phyloP scores from a whole-genome alignment of 352 stramenopile genomes.

The Albugo candida region DNA sequence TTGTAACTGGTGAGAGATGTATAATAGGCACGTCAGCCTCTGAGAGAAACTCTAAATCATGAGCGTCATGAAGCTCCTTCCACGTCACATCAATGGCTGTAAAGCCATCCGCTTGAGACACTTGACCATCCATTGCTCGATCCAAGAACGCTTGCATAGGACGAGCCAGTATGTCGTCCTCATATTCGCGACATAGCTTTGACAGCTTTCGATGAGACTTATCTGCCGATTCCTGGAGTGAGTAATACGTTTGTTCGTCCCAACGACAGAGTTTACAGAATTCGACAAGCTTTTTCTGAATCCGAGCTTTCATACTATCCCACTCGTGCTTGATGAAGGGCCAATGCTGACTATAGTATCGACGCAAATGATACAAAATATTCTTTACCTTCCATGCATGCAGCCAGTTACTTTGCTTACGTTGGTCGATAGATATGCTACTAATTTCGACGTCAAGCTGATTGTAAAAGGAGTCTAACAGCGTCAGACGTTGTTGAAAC shows the following conservation, averaged over 20 bases:
- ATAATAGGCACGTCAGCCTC: slow-evolving; percentile 1
- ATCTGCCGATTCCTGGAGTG: slow-evolving; percentile 91
- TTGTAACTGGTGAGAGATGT: background rate
- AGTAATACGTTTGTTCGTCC: slow-evolving; percentile 99
- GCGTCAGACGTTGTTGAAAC: slow-evolving; percentile 77
- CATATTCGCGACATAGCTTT: slow-evolving; percentile 89
- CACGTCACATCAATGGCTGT: slow-evolving; percentile 51
- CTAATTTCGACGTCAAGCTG: slow-evolving; percentile 73
- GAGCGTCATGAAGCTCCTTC: slow-evolving; percentile 23
- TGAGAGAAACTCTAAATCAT: slow-evolving; percentile 8
- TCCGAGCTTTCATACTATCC: slow-evolving; percentile 77
- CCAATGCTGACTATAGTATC: slow-evolving; percentile 90
- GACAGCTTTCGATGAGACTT: slow-evolving; percentile 98
- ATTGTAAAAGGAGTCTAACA: slow-evolving; percentile 77
- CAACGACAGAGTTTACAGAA: slow-evolving; percentile 97
- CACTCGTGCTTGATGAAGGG: slow-evolving; percentile 23
- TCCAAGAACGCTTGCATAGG: slow-evolving; percentile 80
- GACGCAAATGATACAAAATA: slow-evolving; percentile 84
- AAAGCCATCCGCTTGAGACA: slow-evolving; percentile 57
- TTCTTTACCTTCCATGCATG: slow-evolving; percentile 49
- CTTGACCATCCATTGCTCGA: slow-evolving; percentile 60
- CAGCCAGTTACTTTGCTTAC: slow-evolving; percentile 6
- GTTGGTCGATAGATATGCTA: background rate
- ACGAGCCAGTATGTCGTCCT: slow-evolving; percentile 55
- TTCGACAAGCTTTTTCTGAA: slow-evolving; percentile 95